These are phyloP conservation scores for Cadophora sp. DNA, from an alignment of 2,329 filamentous ascomycete genomes.

Conservation along the genomic window DNA sequence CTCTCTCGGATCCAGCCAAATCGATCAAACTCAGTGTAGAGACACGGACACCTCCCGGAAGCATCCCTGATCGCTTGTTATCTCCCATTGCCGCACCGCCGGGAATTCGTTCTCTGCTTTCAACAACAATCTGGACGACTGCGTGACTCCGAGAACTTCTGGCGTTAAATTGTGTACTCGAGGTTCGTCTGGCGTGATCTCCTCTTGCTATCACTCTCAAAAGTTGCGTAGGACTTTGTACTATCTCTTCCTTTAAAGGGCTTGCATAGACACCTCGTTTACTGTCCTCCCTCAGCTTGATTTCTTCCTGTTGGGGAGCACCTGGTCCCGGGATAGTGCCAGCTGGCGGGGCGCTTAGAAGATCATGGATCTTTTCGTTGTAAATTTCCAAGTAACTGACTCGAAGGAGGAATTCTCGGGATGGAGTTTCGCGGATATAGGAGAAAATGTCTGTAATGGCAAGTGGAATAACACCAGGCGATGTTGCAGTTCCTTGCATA, in stretches of 20 bases:
- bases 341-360: conserved; percentile 77
- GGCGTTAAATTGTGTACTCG: conserved; percentile 96
- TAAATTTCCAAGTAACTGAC: conserved; percentile 99
- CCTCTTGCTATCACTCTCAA: conserved; percentile 93
- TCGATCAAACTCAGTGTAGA: conserved; percentile 96
- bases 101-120: conserved; percentile 86
- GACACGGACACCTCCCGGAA: conserved; percentile 90
- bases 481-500: conserved; percentile 97
- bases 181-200: conserved; percentile 87
- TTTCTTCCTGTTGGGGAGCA: conserved; percentile 79
- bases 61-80: conserved; percentile 71
- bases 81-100: conserved; percentile 54
- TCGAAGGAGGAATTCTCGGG: conserved; percentile 89
- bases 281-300: conserved; percentile 95
- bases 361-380: conserved; percentile 95
- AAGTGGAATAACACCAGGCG: conserved; percentile 93
- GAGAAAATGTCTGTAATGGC: conserved; percentile 99
- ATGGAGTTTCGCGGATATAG: conserved; percentile 96
- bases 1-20: conserved; percentile 93
- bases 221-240: conserved; percentile 95
- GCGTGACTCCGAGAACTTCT: conserved; percentile 97
- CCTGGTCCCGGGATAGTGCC: conserved; percentile 59
- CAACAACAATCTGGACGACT: conserved; percentile 97
- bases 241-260: conserved; percentile 96
- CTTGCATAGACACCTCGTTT: conserved; percentile 97